Evolutionary conservation across 352 stramenopile species (phyloP).

Genomic region (Globisporangium uncinulatum): DNA sequence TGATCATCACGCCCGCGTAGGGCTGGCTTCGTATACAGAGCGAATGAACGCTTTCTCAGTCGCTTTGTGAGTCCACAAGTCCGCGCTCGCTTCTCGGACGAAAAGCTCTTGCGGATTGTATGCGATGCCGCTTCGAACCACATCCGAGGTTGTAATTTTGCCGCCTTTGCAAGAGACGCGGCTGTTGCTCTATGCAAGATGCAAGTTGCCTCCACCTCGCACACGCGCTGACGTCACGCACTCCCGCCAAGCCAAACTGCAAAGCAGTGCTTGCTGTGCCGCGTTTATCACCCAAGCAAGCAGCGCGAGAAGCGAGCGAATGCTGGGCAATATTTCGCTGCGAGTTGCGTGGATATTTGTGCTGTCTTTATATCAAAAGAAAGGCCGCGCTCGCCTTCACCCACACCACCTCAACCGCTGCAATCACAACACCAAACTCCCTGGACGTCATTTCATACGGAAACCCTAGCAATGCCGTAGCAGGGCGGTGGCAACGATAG

Average conservation of each 20-base stretch:
- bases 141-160: not conserved
- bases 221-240: not conserved
- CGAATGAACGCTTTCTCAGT: no score
- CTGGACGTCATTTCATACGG: not conserved
- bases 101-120: not conserved
- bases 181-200: not conserved
- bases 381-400: no score
- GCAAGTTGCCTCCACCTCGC: not conserved
- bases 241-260: no score
- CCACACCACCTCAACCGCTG: no score
- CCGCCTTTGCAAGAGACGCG: conserved; percentile 1
- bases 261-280: no score
- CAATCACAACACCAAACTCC: no score
- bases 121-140: not conserved
- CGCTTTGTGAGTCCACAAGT: not conserved
- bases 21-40: no score
- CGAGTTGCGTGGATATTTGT: not conserved
- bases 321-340: not conserved
- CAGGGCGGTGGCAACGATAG: no score
- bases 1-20: no score
- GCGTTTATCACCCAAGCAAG: no score
- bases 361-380: not conserved
- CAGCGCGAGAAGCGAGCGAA: not conserved
- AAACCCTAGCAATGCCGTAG: not conserved
- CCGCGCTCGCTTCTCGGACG: not conserved